phyloP scores from a whole-genome alignment of 2,329 filamentous ascomycete genomes.

The Bipolaris bicolor region DNA sequence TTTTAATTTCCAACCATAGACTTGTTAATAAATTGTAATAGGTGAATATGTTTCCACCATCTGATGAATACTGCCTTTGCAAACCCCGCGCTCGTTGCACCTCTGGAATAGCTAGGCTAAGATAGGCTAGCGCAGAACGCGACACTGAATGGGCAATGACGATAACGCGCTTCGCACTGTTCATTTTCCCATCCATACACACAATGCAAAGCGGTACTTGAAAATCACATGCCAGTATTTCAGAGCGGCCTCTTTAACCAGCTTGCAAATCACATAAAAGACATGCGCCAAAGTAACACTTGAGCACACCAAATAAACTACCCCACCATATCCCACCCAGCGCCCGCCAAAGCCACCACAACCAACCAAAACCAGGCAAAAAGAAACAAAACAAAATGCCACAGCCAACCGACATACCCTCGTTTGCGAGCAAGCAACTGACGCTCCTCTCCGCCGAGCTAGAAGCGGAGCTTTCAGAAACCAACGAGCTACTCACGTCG shows the following conservation, averaged over 20 bases:
- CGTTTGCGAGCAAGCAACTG: constrained; percentile 75
- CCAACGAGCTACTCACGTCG: constrained; percentile 68
- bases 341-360: not conserved
- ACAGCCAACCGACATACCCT: constrained; percentile 60
- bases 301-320: no score
- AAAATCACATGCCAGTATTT: not conserved
- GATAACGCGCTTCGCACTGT: not conserved
- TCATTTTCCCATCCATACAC: no score
- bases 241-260: no score
- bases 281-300: no score
- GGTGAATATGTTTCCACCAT: no score
- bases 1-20: no score
- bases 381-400: constrained; percentile 24
- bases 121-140: not conserved
- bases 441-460: constrained; percentile 73
- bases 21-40: no score
- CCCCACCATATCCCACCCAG: not conserved
- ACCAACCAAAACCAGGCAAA: not conserved
- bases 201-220: not conserved
- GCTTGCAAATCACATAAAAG: no score
- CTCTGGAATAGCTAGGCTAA: not conserved
- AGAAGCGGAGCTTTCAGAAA: constrained; percentile 73
- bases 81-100: no score
- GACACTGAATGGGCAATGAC: constrained; percentile 1
- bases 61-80: no score